phyloP scores from a whole-genome alignment of 164 flowering plant genomes.

The Warburgia ugandensis region DNA sequence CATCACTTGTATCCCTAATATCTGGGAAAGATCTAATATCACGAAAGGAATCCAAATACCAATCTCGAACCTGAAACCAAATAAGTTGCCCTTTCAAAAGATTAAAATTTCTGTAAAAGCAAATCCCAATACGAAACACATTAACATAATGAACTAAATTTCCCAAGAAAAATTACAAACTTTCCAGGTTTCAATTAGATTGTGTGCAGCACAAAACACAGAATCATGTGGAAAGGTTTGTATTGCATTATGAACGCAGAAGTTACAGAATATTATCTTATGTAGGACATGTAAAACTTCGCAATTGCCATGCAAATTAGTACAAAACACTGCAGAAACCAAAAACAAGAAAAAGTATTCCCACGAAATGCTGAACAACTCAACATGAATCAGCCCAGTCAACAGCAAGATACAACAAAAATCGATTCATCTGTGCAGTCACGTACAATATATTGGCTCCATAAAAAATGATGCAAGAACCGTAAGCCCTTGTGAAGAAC shows the following conservation, averaged over 20 bases:
- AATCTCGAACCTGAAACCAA: conserved; percentile 76
- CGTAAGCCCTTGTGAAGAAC: no score
- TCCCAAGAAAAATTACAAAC: no score
- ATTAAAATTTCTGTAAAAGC: background rate
- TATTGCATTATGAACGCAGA: no score
- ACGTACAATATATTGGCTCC: no score
- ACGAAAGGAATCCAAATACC: conserved; percentile 95
- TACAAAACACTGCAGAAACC: background rate
- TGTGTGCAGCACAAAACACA: no score
- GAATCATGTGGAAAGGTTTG: no score
- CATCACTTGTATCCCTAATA: conserved; percentile 62
- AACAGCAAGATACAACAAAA: no score
- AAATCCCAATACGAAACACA: background rate
- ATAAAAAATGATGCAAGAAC: no score
- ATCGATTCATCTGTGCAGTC: no score
- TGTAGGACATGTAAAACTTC: background rate
- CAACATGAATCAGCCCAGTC: no score
- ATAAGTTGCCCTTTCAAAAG: background rate
- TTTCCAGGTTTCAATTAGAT: no score
- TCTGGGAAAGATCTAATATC: conserved; percentile 72
- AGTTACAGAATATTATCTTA: no score
- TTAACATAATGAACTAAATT: background rate
- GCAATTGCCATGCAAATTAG: background rate
- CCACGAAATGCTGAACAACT: background rate
- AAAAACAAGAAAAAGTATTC: background rate